phyloP scores from a whole-genome alignment of 2,329 filamentous ascomycete species.

The Arthroderma sp. region DNA sequence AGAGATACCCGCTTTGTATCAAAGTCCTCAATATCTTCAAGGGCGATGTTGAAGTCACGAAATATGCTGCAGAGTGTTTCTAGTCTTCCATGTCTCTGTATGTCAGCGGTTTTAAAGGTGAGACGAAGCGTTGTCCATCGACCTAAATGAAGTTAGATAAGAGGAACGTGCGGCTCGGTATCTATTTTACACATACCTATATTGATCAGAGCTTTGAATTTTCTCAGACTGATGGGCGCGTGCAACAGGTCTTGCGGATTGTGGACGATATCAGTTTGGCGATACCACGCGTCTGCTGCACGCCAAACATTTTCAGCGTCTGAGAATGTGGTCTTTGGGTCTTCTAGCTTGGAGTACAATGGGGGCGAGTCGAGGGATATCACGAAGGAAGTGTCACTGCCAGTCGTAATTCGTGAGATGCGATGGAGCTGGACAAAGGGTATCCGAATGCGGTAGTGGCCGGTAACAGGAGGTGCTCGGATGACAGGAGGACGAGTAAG shows the following conservation, averaged over 20 bases:
- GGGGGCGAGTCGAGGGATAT: slow-evolving; percentile 32
- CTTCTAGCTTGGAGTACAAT: slow-evolving; percentile 28
- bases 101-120: slow-evolving; percentile 25
- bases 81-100: slow-evolving; percentile 23
- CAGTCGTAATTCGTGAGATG: slow-evolving; percentile 22
- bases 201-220: slow-evolving; percentile 42
- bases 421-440: slow-evolving; percentile 32
- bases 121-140: slow-evolving; percentile 51
- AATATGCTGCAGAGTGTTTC: slow-evolving; percentile 41
- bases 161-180: no score
- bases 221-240: slow-evolving; percentile 35
- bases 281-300: slow-evolving; percentile 45
- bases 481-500: not conserved
- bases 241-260: slow-evolving; percentile 22
- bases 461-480: not conserved
- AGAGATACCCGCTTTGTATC: slow-evolving; percentile 10
- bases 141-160: slow-evolving; percentile 24
- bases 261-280: slow-evolving; percentile 50
- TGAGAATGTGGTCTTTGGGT: slow-evolving; percentile 29
- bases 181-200: slow-evolving; percentile 33
- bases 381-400: slow-evolving; percentile 19
- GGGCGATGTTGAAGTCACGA: slow-evolving; percentile 57
- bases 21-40: slow-evolving; percentile 35
- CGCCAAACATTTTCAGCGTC: slow-evolving; percentile 36
- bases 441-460: slow-evolving; percentile 31